Conservation (phyloP, 1,284 basidiomycete species). For the Waitea zeae region DNA sequence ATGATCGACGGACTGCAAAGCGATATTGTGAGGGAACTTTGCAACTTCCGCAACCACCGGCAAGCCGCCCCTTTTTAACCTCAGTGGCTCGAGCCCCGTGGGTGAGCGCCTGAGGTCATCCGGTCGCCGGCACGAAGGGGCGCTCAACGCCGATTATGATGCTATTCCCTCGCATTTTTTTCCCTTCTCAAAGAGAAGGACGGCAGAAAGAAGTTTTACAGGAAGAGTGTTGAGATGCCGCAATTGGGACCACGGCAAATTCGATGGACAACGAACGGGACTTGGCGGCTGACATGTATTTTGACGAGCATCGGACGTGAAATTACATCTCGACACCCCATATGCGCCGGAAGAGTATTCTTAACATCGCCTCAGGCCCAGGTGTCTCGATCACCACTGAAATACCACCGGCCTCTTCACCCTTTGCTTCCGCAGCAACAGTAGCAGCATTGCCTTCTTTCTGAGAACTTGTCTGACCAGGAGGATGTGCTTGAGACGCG, state of each 20-base stretch:
- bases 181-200: too few species aligned
- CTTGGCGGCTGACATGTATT: neutral
- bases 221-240: too few species aligned
- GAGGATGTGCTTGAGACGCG: constrained; percentile 4
- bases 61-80: too few species aligned
- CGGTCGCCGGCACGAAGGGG: too few species aligned
- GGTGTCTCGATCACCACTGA: neutral
- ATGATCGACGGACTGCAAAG: too few species aligned
- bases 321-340: constrained; percentile 1
- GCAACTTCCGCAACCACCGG: too few species aligned
- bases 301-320: neutral
- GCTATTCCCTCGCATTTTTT: neutral
- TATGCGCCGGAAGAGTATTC: neutral
- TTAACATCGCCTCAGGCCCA: neutral
- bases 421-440: neutral
- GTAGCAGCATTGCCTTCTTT: constrained; percentile 1
- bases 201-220: too few species aligned
- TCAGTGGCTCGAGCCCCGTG: too few species aligned
- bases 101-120: too few species aligned
- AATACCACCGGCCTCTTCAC: neutral
- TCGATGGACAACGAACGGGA: neutral
- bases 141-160: neutral
- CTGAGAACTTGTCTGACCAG: neutral
- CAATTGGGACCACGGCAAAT: neutral
- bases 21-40: too few species aligned